A percentile compares a stretch with the other conserved stretches of the same genome.
Evolutionary conservation across 192 early-diverging fungal species (phyloP).

Genomic region (Umbelopsis sp.): DNA sequence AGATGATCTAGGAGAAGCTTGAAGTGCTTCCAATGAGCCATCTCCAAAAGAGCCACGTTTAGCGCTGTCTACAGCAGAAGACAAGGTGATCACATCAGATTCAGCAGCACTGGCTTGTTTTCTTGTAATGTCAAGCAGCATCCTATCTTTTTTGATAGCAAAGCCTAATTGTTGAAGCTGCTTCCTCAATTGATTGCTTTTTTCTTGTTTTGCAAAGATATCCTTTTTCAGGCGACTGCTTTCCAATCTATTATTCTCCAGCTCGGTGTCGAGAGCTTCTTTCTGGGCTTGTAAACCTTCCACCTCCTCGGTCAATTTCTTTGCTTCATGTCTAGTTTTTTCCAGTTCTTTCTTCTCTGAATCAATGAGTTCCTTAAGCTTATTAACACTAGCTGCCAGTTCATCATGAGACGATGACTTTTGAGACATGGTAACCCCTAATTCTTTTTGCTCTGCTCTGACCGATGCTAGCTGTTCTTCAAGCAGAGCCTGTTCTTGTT

Average conservation of each 20-base stretch:
- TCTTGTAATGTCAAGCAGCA: conserved; percentile 66
- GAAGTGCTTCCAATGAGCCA: conserved; percentile 29
- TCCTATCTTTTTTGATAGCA: conserved; percentile 62
- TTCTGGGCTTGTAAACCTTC: neutral
- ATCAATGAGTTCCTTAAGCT: conserved; percentile 3
- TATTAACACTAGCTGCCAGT: neutral
- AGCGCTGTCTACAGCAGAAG: conserved; percentile 50
- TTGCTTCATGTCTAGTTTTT: neutral
- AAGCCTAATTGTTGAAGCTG: conserved; percentile 59
- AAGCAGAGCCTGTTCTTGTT: no score
- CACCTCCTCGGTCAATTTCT: neutral
- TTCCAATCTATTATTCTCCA: conserved; percentile 46
- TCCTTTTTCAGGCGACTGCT: conserved; percentile 47
- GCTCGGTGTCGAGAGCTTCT: neutral
- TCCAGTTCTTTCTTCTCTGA: neutral
- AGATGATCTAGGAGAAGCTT: neutral
- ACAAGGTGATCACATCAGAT: conserved; percentile 41
- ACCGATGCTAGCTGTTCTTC: no score
- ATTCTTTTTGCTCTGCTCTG: neutral
- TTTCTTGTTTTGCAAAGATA: conserved; percentile 57
- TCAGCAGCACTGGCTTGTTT: conserved; percentile 61
- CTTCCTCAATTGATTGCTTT: conserved; percentile 47
- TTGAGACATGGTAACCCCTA: neutral
- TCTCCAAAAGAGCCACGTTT: conserved; percentile 52
- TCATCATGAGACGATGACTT: neutral